Base-by-base conservation (phyloP, 1,284 basidiomycete species). In the Fomitopsis betulina region DNA sequence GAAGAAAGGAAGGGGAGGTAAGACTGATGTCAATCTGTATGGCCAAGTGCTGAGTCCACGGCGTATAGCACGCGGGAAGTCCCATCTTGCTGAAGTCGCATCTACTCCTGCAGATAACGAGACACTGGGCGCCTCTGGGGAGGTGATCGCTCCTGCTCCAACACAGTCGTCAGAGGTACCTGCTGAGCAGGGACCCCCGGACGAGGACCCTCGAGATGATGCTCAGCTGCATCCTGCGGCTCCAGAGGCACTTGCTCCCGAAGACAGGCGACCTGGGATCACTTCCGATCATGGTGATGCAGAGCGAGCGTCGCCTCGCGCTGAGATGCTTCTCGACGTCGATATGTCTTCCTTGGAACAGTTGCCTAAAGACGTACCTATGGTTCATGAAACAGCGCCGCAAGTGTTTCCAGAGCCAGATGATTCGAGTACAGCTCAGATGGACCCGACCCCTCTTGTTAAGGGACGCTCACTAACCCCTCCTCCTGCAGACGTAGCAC, bases 1-100 rank as follows among this genome's bases (percentile, higher is more conserved):
- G 69, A 89, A 87, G 71, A 79, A 75, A 49, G 71, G 72, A 59
- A 79, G 78, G 60, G 78, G 72, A n/a, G 80, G 85, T 86, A 55
- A 68, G 63, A 59, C 52, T 55, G 3, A 17, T 45, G 17, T 32
- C 25, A 25, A 8, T 9, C 9, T 3, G 10, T 8, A 17, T 8
- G 15, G 13, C 1, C 32, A 35, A 53, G 12, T 54, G 15, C 50
- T 39, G n/a, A 27, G 35, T 17, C 55, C n/a, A 40, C 54, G 10
- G 30, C 23, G 43, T 23, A n/a, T 32, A n/a, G 82, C 81, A 56
- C 72, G 77, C 40, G 75, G 71, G 37, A 72, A 73, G 43, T 82
- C 83, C 5, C 75, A 76, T 9, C 63, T 84, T 49, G 82, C 82
- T 15, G 72, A 76, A n/a, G 71, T 78, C 56, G 82, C 78, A 61